Conservation (phyloP, 2,329 filamentous ascomycete genomes). For the Ophiostoma pallidulum region DNA sequence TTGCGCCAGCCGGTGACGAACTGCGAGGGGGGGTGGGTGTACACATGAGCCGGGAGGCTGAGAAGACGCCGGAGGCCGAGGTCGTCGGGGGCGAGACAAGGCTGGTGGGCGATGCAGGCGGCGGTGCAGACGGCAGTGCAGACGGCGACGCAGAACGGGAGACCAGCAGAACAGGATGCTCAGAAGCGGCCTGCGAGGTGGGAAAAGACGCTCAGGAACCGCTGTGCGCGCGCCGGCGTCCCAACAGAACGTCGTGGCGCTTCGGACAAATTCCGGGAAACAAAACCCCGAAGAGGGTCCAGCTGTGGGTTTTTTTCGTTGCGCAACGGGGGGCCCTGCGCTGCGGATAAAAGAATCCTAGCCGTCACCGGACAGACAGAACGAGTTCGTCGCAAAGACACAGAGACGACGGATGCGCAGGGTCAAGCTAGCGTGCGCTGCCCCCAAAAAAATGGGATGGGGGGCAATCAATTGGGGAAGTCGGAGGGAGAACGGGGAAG, state of each 20-base stretch:
- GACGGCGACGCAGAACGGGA: too few species aligned
- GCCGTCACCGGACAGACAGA: too few species aligned
- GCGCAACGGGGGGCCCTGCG: too few species aligned
- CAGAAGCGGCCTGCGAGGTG: background rate
- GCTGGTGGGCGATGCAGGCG: background rate
- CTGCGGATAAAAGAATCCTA: too few species aligned
- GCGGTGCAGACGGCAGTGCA: too few species aligned
- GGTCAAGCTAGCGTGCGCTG: too few species aligned
- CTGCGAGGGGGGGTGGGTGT: background rate
- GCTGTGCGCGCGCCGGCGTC: background rate
- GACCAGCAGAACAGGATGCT: background rate
- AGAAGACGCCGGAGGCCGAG: background rate
- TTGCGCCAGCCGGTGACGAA: slow-evolving; percentile 9
- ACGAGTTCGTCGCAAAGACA: too few species aligned
- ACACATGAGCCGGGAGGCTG: background rate
- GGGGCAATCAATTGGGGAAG: slow-evolving; percentile 10
- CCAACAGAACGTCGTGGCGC: background rate
- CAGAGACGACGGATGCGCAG: too few species aligned
- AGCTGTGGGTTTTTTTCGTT: background rate
- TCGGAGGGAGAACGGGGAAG: slow-evolving; percentile 5
- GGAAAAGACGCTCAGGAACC: too few species aligned
- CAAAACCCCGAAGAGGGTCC: slow-evolving; percentile 5
- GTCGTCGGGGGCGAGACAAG: background rate
- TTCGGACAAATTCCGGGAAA: slow-evolving; percentile 4
- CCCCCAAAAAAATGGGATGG: background rate